Conservation (phyloP, 2,329 filamentous ascomycete genomes). For the Exserohilum rostratum region DNA sequence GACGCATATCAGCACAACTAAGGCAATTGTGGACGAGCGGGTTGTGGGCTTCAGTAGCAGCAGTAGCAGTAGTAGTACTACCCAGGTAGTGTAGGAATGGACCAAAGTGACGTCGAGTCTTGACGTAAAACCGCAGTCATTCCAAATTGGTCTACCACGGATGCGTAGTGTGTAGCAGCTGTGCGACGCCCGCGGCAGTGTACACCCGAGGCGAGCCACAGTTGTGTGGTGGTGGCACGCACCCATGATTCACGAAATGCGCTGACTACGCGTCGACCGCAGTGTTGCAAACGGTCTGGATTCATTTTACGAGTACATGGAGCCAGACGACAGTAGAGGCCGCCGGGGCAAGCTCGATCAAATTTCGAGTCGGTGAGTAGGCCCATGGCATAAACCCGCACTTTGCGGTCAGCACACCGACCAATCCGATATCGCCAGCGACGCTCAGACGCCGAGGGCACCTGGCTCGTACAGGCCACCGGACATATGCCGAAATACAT, state of each 20-base stretch:
- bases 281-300: neutral
- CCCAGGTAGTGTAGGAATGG: neutral
- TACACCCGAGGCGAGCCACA: neutral
- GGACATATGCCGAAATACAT: constrained; percentile 4
- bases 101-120: constrained; percentile 1
- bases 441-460: constrained; percentile 6
- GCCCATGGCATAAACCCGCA: constrained; percentile 1
- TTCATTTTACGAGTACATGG: neutral
- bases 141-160: neutral
- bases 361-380: constrained; percentile 9
- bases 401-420: constrained; percentile 2
- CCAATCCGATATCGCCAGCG: constrained; percentile 1
- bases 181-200: neutral
- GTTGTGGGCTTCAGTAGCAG: neutral
- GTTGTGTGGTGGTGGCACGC: neutral
- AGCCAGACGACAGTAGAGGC: neutral
- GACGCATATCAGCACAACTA: constrained; percentile 5
- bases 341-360: constrained; percentile 1
- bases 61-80: neutral
- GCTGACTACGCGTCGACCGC: neutral
- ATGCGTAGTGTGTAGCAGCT: no score
- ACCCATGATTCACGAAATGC: neutral
- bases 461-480: neutral
- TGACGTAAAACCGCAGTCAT: constrained; percentile 6
- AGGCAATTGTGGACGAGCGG: constrained; percentile 1